These are phyloP conservation scores for Podaxis sp. DNA, from an alignment of 768 basidiomycete species.

Conservation along the genomic window DNA sequence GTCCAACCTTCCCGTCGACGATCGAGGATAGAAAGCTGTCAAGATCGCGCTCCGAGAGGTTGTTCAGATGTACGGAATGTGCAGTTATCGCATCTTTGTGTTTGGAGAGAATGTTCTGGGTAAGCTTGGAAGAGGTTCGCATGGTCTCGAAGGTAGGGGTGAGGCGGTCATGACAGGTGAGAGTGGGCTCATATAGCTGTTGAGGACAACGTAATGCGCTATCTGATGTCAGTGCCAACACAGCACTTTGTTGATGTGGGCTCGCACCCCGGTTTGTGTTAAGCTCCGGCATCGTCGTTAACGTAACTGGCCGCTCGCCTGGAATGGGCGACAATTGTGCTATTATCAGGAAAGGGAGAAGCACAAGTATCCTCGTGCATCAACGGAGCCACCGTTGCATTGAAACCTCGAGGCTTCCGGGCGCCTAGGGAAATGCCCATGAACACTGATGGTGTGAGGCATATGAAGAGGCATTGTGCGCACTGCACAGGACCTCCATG, in stretches of 20 bases:
- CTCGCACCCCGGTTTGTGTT: too few species aligned
- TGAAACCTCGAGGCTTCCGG: background rate
- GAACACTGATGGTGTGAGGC: too few species aligned
- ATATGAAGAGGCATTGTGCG: too few species aligned
- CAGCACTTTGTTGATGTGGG: too few species aligned
- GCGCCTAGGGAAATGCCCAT: background rate
- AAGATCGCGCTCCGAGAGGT: constrained; percentile 24
- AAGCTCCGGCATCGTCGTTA: too few species aligned
- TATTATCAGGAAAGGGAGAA: too few species aligned
- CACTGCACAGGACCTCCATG: background rate
- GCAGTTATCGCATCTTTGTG: constrained; percentile 27
- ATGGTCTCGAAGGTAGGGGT: background rate
- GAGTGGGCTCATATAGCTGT: background rate
- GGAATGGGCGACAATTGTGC: too few species aligned
- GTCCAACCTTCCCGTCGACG: constrained; percentile 31
- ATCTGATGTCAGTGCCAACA: too few species aligned
- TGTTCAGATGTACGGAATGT: constrained; percentile 24
- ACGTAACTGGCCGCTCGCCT: too few species aligned
- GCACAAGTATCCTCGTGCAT: background rate
- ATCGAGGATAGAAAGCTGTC: constrained; percentile 29
- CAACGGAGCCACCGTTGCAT: background rate
- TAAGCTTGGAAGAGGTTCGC: constrained; percentile 20
- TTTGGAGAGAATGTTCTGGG: constrained; percentile 34
- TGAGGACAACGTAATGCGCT: background rate
- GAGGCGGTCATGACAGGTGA: background rate